Conservation (phyloP, 805 yeast genomes). For the Dipodascus geniculatus region DNA sequence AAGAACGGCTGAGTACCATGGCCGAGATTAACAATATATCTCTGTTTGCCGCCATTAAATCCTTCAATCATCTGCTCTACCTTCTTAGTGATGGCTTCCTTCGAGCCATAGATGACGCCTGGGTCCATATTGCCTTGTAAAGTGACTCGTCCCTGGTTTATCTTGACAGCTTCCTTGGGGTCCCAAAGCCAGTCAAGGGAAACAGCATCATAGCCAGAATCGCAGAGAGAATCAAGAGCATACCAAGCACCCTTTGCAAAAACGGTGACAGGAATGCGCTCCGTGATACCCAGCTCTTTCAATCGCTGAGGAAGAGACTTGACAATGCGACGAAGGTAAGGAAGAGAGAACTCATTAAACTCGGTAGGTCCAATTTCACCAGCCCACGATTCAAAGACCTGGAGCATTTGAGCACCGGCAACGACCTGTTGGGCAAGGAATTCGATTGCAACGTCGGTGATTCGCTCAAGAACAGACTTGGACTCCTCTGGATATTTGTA, state of each 20-base stretch:
- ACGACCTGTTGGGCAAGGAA: slow-evolving; percentile 87
- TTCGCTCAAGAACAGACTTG: slow-evolving; percentile 57
- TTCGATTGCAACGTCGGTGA: slow-evolving; percentile 82
- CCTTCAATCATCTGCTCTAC: slow-evolving; percentile 82
- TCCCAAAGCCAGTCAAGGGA: slow-evolving; percentile 87
- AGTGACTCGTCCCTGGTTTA: slow-evolving; percentile 63
- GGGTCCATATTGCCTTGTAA: slow-evolving; percentile 96
- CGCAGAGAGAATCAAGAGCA: slow-evolving; percentile 76
- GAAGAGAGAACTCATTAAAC: slow-evolving; percentile 78
- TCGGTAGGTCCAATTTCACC: slow-evolving; percentile 91
- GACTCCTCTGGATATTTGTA: slow-evolving; percentile 66
- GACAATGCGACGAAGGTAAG: slow-evolving; percentile 72
- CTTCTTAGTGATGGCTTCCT: slow-evolving; percentile 66
- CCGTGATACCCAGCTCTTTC: slow-evolving; percentile 60
- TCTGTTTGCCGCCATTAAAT: slow-evolving; percentile 87
- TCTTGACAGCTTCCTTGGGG: slow-evolving; percentile 73
- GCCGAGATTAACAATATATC: slow-evolving; percentile 90
- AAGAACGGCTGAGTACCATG: slow-evolving; percentile 98
- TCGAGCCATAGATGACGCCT: slow-evolving; percentile 83
- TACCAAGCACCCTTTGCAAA: slow-evolving; percentile 98
- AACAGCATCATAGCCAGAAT: slow-evolving; percentile 72
- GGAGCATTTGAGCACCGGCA: slow-evolving; percentile 98
- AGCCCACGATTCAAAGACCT: slow-evolving; percentile 96
- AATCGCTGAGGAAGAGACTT: slow-evolving; percentile 56
- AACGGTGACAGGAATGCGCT: slow-evolving; percentile 69